A percentile compares a stretch with the other conserved stretches of the same genome.
Evolutionary conservation across 2,329 filamentous ascomycete genomes (phyloP).

Genomic region (Penicillium sp.): DNA sequence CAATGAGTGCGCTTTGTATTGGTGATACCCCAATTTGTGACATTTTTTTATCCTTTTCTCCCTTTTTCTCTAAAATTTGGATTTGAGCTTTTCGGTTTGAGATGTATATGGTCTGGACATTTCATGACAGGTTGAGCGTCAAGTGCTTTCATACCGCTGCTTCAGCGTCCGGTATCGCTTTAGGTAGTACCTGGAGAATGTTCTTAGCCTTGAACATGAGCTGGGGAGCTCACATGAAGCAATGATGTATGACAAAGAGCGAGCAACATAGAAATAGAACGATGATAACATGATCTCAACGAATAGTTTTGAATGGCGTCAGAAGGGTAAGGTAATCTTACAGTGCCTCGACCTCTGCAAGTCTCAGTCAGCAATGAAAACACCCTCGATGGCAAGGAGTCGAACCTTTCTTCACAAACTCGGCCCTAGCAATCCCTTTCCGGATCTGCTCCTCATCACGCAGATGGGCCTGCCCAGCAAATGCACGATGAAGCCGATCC

Average conservation of each 20-base stretch:
- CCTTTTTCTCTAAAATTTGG: slow-evolving; percentile 14
- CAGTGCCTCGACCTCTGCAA: slow-evolving; percentile 80
- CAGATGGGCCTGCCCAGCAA: slow-evolving; percentile 66
- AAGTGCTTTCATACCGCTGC: slow-evolving; percentile 62
- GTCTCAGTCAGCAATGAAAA: neutral
- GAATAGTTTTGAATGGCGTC: neutral
- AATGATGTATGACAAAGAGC: slow-evolving; percentile 21
- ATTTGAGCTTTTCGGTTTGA: too few relatives aligned
- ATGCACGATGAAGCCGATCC: slow-evolving; percentile 74
- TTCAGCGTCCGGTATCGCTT: slow-evolving; percentile 83
- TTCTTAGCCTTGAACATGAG: too few relatives aligned
- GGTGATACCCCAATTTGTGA: slow-evolving; percentile 34
- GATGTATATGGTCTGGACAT: slow-evolving; percentile 19
- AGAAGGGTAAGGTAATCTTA: slow-evolving; percentile 49
- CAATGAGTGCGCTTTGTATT: slow-evolving; percentile 34
- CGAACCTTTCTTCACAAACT: slow-evolving; percentile 84
- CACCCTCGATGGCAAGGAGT: too few relatives aligned
- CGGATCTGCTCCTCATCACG: slow-evolving; percentile 69
- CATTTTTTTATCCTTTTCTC: slow-evolving; percentile 8
- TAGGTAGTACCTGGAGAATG: slow-evolving; percentile 75
- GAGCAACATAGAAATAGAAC: slow-evolving; percentile 14
- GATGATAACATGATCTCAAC: slow-evolving; percentile 13
- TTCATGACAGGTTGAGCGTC: slow-evolving; percentile 16
- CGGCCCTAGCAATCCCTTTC: slow-evolving; percentile 67
- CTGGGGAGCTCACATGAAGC: slow-evolving; percentile 17